phyloP scores from a whole-genome alignment of 1,284 basidiomycete species.

The Porogramme epimiltina region DNA sequence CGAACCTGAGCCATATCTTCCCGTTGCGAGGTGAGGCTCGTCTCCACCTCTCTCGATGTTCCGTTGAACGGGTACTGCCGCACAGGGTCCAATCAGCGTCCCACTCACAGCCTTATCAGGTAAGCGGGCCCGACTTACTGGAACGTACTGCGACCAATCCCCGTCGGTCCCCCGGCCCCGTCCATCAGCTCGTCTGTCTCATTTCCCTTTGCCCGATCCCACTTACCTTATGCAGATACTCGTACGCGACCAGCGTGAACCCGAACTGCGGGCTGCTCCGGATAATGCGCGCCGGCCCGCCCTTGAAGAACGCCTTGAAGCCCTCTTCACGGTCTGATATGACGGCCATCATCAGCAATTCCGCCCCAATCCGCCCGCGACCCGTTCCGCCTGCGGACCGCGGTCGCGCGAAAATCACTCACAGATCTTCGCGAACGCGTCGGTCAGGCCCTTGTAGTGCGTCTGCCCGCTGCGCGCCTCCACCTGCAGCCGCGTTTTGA shows the following conservation, averaged over 20 bases:
- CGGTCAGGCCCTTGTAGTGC: constrained; percentile 87
- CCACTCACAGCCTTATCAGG: constrained; percentile 21
- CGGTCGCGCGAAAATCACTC: constrained; percentile 19
- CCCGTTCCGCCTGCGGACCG: neutral
- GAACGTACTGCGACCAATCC: constrained; percentile 52
- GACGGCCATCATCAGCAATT: constrained; percentile 2
- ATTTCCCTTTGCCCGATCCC: constrained; percentile 8
- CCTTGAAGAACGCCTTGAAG: constrained; percentile 92
- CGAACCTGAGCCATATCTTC: constrained; percentile 88
- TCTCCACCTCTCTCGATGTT: constrained; percentile 63
- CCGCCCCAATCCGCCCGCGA: neutral
- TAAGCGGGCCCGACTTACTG: constrained; percentile 53
- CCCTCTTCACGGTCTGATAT: constrained; percentile 84
- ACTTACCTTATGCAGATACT: constrained; percentile 72
- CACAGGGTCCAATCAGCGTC: constrained; percentile 25
- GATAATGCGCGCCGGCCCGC: constrained; percentile 88
- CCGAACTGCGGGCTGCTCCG: constrained; percentile 90
- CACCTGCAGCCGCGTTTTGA: constrained; percentile 98
- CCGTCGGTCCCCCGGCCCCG: constrained; percentile 5
- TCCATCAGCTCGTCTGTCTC: constrained; percentile 14
- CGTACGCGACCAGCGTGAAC: constrained; percentile 90
- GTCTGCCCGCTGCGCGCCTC: constrained; percentile 93
- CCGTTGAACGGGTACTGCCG: constrained; percentile 78
- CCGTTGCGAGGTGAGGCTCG: constrained; percentile 67
- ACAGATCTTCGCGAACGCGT: constrained; percentile 93